Conservation (phyloP, 2,329 filamentous ascomycete species). For the Fusarium anthophilum region DNA sequence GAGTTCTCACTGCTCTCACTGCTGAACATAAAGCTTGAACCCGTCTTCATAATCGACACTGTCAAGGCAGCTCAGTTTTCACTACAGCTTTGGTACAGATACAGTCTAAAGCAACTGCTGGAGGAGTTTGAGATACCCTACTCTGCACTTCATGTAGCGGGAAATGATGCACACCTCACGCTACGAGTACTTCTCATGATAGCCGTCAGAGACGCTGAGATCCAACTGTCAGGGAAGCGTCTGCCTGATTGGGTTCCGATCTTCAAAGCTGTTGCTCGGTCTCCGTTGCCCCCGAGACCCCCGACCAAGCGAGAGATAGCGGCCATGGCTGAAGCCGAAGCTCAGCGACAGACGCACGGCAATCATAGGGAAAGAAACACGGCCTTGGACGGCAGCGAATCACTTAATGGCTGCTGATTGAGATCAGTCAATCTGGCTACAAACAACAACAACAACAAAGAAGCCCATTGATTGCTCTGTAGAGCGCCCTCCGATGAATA, state of each 20-base stretch:
- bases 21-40: not conserved
- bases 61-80: fast-evolving
- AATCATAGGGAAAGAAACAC: not conserved
- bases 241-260: not conserved
- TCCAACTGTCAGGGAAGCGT: not conserved
- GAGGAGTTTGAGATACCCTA: not conserved
- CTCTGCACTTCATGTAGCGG: conserved; percentile 29
- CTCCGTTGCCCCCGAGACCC: not conserved
- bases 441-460: too few relatives aligned
- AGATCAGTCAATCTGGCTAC: fast-evolving
- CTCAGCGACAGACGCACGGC: not conserved
- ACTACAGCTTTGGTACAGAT: not conserved
- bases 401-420: fast-evolving
- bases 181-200: conserved; percentile 24
- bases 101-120: not conserved
- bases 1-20: fast-evolving
- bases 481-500: fast-evolving
- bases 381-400: not conserved
- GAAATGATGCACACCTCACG: conserved; percentile 41
- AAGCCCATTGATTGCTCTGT: too few relatives aligned
- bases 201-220: not conserved
- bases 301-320: not conserved
- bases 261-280: conserved; percentile 4
- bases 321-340: not conserved
- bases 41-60: not conserved